Conservation (phyloP, 129 eudicot genomes). For the Smallanthus sonchifolius region DNA sequence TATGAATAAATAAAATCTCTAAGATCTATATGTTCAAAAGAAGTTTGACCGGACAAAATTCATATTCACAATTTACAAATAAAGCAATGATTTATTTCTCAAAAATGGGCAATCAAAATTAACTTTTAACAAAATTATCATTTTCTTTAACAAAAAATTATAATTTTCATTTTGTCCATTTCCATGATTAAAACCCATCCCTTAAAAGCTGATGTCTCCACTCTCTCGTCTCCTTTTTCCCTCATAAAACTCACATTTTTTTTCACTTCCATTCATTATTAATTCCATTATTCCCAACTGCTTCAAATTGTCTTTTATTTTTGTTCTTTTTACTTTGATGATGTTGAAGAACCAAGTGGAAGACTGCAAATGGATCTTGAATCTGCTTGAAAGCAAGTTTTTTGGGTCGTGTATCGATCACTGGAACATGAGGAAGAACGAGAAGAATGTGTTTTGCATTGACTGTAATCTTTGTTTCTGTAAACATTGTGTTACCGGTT, state of each 20-base stretch:
- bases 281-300: background rate
- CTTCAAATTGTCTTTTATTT: background rate
- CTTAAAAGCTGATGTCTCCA: constrained; percentile 37
- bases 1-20: background rate
- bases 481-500: constrained; percentile 46
- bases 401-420: constrained; percentile 53
- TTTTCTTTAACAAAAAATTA: background rate
- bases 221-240: constrained; percentile 28
- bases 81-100: background rate
- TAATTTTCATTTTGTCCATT: constrained; percentile 17
- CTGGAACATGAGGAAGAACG: constrained; percentile 43
- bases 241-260: constrained; percentile 19
- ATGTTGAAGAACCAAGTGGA: constrained; percentile 15
- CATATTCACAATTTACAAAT: background rate
- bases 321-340: background rate
- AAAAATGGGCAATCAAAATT: background rate
- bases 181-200: constrained; percentile 33
- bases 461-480: constrained; percentile 59
- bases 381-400: constrained; percentile 43
- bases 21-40: background rate
- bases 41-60: background rate
- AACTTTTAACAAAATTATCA: background rate
- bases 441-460: constrained; percentile 62
- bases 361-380: constrained; percentile 48
- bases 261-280: constrained; percentile 9